Evolutionary conservation across 441 rosid genomes (phyloP), one percentile per base, ranked within the genome.

Genomic region (Erodium texanum): DNA sequence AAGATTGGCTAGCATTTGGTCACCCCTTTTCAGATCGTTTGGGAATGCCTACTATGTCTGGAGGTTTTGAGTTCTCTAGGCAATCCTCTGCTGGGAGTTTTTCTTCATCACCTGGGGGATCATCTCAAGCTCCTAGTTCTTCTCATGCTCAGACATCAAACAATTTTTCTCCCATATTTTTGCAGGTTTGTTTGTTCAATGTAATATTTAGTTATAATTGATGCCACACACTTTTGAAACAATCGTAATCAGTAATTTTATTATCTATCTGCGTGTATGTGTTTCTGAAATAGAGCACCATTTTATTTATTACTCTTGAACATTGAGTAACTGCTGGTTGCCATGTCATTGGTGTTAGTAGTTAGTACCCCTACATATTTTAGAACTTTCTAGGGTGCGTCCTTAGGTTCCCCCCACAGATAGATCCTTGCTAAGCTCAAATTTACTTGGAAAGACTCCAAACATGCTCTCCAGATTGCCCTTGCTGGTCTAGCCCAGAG

Each of bases 1-100:
- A 92, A 77, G 97, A 92, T 77, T 92, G 99, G 99, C 86, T 92
- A 66, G 97, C 98, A 72, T 95, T 92, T 83, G 98, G 99, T 65
- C 99, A 92, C 83, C 98, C 97, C 70, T 87, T 95, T 82, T 85
- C 97, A 10, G 98, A 95, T 76, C 99, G 98, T 52, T 66, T 87
- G 69, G 99, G 97, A 75, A 85, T 89, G 90, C 98, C 97, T 64
- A 74, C 97, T 64, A 74, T 86, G 63, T 76, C 89, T 69, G 92
- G 88, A 80, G 80, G 81, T 73, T 74, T 71, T 70, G 99, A 92
- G 67, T 82, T 90, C 73, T 71, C 89, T 59, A 86, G 95, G 74
- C 95, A 89, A 65, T 79, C 90, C 77, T 90, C 97, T 68, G 77
- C 81, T 64, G 92, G 96, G 77, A 92, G 83, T 80, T 84, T 80